Conservation (phyloP, 306 rosid species). For the Trifolium pratense region DNA sequence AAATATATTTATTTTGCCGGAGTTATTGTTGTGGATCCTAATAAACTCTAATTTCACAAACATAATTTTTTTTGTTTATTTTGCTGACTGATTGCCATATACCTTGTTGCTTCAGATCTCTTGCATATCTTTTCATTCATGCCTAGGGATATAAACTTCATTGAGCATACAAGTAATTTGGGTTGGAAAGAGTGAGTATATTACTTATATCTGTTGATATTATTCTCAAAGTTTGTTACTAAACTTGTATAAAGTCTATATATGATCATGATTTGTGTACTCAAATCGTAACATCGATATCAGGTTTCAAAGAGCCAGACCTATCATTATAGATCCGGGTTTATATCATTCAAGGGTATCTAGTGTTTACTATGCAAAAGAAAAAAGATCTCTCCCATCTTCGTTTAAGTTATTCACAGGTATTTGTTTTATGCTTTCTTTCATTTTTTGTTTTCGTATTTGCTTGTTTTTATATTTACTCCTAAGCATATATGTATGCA, state of each 20-base stretch:
- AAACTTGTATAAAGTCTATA: slow-evolving; percentile 8
- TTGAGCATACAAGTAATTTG: slow-evolving; percentile 83
- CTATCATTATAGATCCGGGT: slow-evolving; percentile 84
- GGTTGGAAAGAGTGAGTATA: slow-evolving; percentile 96
- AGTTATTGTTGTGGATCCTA: slow-evolving; percentile 3
- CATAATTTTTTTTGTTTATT: slow-evolving; percentile 20
- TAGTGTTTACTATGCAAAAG: slow-evolving; percentile 91
- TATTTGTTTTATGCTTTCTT: slow-evolving; percentile 36
- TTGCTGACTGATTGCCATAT: slow-evolving; percentile 39
- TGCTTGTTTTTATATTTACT: too few relatives aligned
- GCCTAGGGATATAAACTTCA: slow-evolving; percentile 85
- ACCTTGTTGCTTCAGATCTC: slow-evolving; percentile 63
- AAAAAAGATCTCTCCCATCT: slow-evolving; percentile 81
- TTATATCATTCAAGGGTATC: slow-evolving; percentile 84
- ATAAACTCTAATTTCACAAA: slow-evolving; percentile 18
- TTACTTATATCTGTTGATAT: slow-evolving; percentile 6
- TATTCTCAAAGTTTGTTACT: slow-evolving; percentile 32
- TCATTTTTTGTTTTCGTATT: slow-evolving; percentile 26
- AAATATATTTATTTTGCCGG: slow-evolving; percentile 20
- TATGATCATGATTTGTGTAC: slow-evolving; percentile 20
- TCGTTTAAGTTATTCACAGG: slow-evolving; percentile 91
- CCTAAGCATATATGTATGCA: too few relatives aligned
- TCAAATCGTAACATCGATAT: slow-evolving; percentile 32
- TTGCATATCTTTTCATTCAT: slow-evolving; percentile 83
- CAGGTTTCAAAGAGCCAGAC: slow-evolving; percentile 80